phyloP scores from a whole-genome alignment of 257 asterid genomes.

The Anisodus tanguticus region DNA sequence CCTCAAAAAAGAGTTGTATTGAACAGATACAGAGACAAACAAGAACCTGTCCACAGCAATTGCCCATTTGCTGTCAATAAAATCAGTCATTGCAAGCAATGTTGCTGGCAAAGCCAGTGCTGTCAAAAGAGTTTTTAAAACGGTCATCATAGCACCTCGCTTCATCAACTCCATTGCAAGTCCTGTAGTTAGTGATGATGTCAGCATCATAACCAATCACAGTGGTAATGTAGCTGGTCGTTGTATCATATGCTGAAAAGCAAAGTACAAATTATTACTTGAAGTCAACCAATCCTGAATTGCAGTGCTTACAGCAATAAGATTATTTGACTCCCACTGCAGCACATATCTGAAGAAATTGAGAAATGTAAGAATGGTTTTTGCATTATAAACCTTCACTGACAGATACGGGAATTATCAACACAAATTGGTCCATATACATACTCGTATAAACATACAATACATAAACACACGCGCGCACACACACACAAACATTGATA shows the following conservation, averaged over 20 bases:
- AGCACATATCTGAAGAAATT: constrained; percentile 67
- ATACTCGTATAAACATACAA: too few relatives aligned
- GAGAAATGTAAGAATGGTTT: constrained; percentile 30
- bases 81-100: constrained; percentile 68
- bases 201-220: constrained; percentile 26
- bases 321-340: constrained; percentile 92
- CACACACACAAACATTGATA: too few relatives aligned
- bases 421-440: neutral
- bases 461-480: too few relatives aligned
- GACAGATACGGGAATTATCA: neutral
- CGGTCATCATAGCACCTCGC: constrained; percentile 97
- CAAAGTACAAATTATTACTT: constrained; percentile 56
- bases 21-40: constrained; percentile 14
- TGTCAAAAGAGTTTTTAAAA: constrained; percentile 68
- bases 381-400: neutral
- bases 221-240: neutral
- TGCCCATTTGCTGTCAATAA: constrained; percentile 96
- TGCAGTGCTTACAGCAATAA: constrained; percentile 88
- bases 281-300: constrained; percentile 97
- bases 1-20: neutral
- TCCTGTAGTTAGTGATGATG: constrained; percentile 51
- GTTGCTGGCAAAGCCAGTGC: constrained; percentile 97
- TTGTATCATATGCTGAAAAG: constrained; percentile 13
- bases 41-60: constrained; percentile 85
- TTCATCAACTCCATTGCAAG: constrained; percentile 82